Percentiles rank a stretch among this genome's conserved stretches.
Evolutionary conservation across 2,329 filamentous ascomycete species (phyloP).

Genomic region (Torrubiella hemipterigena): DNA sequence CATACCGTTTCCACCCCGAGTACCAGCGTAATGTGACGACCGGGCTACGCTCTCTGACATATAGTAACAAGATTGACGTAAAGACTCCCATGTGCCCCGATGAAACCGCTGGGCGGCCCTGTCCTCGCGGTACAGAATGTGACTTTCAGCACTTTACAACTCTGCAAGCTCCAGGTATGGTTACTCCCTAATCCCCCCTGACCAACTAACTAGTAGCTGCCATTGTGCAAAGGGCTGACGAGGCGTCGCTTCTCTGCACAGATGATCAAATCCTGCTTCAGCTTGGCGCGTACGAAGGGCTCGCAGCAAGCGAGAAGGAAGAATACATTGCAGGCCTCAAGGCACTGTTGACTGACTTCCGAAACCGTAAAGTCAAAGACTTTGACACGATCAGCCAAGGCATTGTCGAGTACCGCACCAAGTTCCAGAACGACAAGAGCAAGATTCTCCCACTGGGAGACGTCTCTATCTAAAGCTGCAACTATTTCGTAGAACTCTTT

Average conservation of each 20-base stretch:
- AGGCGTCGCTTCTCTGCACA: slow-evolving; percentile 26
- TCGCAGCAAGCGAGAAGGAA: slow-evolving; percentile 46
- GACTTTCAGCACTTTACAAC: slow-evolving; percentile 62
- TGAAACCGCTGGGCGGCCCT: slow-evolving; percentile 58
- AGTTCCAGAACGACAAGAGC: slow-evolving; percentile 51
- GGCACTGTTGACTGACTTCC: slow-evolving; percentile 47
- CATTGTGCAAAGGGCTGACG: slow-evolving; percentile 37
- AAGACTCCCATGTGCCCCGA: slow-evolving; percentile 63
- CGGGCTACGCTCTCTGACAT: slow-evolving; percentile 82
- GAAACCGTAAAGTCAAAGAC: slow-evolving; percentile 48
- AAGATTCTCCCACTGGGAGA: slow-evolving; percentile 48
- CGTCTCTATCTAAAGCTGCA: slow-evolving; percentile 27
- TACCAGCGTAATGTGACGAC: slow-evolving; percentile 58
- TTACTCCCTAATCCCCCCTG: slow-evolving; percentile 11
- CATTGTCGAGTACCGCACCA: slow-evolving; percentile 54
- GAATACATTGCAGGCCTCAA: slow-evolving; percentile 52
- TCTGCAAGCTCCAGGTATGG: slow-evolving; percentile 25
- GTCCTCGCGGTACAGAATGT: slow-evolving; percentile 60
- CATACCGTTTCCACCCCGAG: slow-evolving; percentile 79
- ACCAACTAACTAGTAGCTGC: slow-evolving; percentile 6
- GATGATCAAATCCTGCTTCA: slow-evolving; percentile 64
- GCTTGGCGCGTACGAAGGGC: slow-evolving; percentile 54
- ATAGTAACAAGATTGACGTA: slow-evolving; percentile 80
- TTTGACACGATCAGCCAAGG: slow-evolving; percentile 54
- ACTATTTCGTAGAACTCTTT: too few relatives aligned